A percentile compares a stretch with the other conserved stretches of the same genome.
Evolutionary conservation across 106 monocot genomes (phyloP).

Genomic region (Xerophyta viscosa): DNA sequence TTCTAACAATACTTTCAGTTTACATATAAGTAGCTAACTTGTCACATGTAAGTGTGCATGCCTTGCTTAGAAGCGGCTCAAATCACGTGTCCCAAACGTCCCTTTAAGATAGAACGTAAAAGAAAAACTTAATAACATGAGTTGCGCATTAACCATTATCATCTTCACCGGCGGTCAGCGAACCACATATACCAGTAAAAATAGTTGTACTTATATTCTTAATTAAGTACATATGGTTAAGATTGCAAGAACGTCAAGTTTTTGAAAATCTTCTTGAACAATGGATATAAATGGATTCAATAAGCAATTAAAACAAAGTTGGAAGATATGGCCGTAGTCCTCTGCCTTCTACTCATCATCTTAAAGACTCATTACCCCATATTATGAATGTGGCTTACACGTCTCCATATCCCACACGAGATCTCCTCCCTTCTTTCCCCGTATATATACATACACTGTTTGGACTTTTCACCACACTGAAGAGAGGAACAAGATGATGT

Average conservation of each 20-base stretch:
- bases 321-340: slow-evolving; percentile 1
- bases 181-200: no score
- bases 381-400: slow-evolving; percentile 18
- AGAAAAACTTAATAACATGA: no score
- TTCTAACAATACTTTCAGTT: not conserved
- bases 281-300: not conserved
- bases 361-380: slow-evolving; percentile 8
- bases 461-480: not conserved
- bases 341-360: slow-evolving; percentile 39
- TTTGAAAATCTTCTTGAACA: not conserved
- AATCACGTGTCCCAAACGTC: not conserved
- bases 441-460: not conserved
- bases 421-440: not conserved
- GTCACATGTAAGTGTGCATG: not conserved
- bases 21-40: not conserved
- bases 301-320: slow-evolving; percentile 3
- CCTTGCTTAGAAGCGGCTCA: not conserved
- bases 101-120: not conserved
- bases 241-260: no score
- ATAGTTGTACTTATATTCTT: no score
- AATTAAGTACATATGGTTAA: no score
- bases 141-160: not conserved
- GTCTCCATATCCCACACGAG: slow-evolving; percentile 8
- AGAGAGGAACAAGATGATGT: not conserved
- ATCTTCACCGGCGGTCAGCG: no score